Evolutionary conservation across 352 stramenopile genomes (phyloP).

Genomic region (Globisporangium yorkense): DNA sequence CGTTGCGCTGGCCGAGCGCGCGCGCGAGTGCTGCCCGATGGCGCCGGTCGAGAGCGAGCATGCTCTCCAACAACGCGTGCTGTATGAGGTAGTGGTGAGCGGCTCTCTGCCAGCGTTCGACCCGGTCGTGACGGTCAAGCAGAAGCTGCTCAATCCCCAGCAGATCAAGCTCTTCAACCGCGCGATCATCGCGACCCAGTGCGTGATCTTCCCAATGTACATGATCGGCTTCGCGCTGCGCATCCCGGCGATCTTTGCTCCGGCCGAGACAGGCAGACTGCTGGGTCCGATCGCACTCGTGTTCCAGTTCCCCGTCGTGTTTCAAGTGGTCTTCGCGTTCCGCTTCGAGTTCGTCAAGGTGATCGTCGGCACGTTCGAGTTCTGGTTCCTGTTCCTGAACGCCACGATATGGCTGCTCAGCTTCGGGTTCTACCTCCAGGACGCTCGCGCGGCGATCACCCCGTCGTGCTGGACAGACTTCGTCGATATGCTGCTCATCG

Average conservation of each 20-base stretch:
- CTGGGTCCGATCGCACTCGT: slow-evolving; percentile 4
- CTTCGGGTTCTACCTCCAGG: slow-evolving; percentile 4
- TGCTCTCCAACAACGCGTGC: neutral
- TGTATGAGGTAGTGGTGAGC: slow-evolving; percentile 9
- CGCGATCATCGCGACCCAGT: neutral
- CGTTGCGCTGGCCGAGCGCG: too few species aligned
- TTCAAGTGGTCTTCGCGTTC: slow-evolving; percentile 7
- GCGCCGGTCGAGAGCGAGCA: neutral
- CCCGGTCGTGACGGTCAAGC: slow-evolving; percentile 1
- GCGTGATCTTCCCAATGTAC: slow-evolving; percentile 6
- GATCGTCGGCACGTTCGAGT: slow-evolving; percentile 10
- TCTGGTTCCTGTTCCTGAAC: slow-evolving; percentile 8
- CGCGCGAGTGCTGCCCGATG: neutral
- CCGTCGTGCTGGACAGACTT: slow-evolving; percentile 10
- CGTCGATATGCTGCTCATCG: slow-evolving; percentile 14
- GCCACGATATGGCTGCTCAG: slow-evolving; percentile 5
- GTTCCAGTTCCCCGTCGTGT: slow-evolving; percentile 6
- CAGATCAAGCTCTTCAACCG: slow-evolving; percentile 5
- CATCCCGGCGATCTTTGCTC: slow-evolving; percentile 2
- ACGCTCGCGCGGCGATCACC: slow-evolving; percentile 4
- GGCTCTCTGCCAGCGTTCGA: slow-evolving; percentile 5
- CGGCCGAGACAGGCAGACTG: neutral
- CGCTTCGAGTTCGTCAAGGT: slow-evolving; percentile 11
- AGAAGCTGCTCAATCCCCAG: neutral
- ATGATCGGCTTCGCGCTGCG: slow-evolving; percentile 3